phyloP scores from a whole-genome alignment of 345 rosid species.

The Corymbia maculata region DNA sequence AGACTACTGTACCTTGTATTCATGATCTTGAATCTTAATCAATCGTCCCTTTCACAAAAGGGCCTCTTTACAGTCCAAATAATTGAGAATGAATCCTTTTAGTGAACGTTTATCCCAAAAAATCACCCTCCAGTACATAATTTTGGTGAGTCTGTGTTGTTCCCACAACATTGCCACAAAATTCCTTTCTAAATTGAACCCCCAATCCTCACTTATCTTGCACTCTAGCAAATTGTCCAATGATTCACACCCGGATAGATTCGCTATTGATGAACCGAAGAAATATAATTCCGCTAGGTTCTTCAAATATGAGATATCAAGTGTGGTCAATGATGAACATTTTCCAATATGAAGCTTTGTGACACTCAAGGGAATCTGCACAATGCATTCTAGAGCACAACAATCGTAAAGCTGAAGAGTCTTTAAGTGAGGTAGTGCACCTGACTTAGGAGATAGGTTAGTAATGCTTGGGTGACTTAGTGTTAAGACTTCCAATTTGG shows the following conservation, averaged over 20 bases:
- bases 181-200: accelerated
- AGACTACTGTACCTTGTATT: accelerated
- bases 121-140: too few relatives aligned
- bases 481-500: not conserved
- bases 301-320: not conserved
- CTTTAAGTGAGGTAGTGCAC: not conserved
- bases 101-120: too few relatives aligned
- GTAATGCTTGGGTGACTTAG: not conserved
- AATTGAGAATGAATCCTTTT: too few relatives aligned
- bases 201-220: not conserved
- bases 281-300: not conserved
- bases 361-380: not conserved
- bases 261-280: not conserved
- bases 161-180: too few relatives aligned
- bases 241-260: not conserved
- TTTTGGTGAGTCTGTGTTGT: too few relatives aligned
- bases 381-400: accelerated
- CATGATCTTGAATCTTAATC: too few relatives aligned
- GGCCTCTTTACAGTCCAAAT: too few relatives aligned
- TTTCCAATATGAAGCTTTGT: not conserved
- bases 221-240: not conserved
- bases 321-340: not conserved
- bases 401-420: not conserved
- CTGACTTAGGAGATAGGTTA: accelerated
- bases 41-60: too few relatives aligned